Percentiles rank a stretch among this genome's conserved stretches.
Evolutionary conservation across 805 yeast species (phyloP).

Genomic region (Ogataea minuta): DNA sequence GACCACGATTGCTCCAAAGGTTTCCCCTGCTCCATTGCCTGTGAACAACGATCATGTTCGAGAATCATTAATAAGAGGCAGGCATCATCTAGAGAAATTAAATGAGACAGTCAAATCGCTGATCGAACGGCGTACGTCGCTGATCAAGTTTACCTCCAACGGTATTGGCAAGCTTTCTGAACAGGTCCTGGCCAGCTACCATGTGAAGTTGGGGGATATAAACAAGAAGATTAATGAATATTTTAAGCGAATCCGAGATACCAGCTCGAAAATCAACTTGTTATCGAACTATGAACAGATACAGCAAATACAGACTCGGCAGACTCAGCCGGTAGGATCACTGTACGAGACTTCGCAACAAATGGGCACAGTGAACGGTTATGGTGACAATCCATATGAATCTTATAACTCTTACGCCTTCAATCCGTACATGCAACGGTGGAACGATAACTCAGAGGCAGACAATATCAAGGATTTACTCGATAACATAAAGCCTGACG

Average conservation of each 20-base stretch:
- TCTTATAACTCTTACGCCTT: constrained; percentile 9
- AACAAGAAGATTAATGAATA: constrained; percentile 11
- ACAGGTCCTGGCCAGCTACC: constrained; percentile 6
- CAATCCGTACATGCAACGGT: constrained; percentile 13
- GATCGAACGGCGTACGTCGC: constrained; percentile 13
- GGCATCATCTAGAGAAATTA: constrained; percentile 6
- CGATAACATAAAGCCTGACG: constrained; percentile 52
- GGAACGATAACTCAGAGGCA: constrained; percentile 17
- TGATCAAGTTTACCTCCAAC: constrained; percentile 13
- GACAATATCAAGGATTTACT: constrained; percentile 37
- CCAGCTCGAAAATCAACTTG: constrained; percentile 8
- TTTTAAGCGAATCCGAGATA: constrained; percentile 7
- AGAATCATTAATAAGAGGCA: constrained; percentile 9
- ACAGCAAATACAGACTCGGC: not conserved
- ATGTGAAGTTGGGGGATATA: constrained; percentile 7
- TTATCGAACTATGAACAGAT: constrained; percentile 5
- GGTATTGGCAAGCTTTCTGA: constrained; percentile 14
- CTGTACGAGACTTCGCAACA: not conserved
- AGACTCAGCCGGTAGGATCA: not conserved
- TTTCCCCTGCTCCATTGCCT: not conserved
- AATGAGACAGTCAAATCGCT: constrained; percentile 8
- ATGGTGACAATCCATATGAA: not conserved
- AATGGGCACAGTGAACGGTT: too few species aligned
- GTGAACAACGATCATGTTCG: constrained; percentile 5
- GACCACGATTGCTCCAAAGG: constrained; percentile 6